phyloP scores from a whole-genome alignment of 1,139 yeast species.

The Groenewaldozyma auringiensis region DNA sequence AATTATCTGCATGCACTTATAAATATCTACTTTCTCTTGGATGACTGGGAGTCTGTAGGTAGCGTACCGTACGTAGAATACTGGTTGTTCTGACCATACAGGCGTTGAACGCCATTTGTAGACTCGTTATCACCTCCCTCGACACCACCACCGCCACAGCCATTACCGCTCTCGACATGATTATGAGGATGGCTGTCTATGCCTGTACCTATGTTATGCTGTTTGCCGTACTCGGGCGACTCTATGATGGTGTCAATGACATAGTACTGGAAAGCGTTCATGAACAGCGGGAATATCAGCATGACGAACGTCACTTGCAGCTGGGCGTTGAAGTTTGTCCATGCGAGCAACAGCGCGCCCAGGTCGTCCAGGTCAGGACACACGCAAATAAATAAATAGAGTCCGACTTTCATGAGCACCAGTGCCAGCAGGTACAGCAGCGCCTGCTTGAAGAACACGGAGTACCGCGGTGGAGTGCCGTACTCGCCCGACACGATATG shows the following conservation, averaged over 20 bases:
- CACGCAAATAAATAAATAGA: slow-evolving; percentile 44
- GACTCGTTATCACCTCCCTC: not conserved
- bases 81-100: not conserved
- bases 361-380: slow-evolving; percentile 48
- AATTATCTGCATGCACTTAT: too few relatives aligned
- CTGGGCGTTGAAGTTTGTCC: slow-evolving; percentile 76
- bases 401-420: slow-evolving; percentile 46
- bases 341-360: slow-evolving; percentile 57
- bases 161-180: too few relatives aligned
- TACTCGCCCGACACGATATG: slow-evolving; percentile 81
- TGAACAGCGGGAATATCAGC: slow-evolving; percentile 46
- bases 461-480: slow-evolving; percentile 59
- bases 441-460: slow-evolving; percentile 69
- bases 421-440: slow-evolving; percentile 55
- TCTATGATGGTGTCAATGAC: slow-evolving; percentile 84
- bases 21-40: too few relatives aligned
- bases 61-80: not conserved
- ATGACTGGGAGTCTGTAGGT: not conserved
- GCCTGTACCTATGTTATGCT: slow-evolving; percentile 7
- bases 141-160: not conserved
- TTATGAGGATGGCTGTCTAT: not conserved
- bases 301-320: slow-evolving; percentile 80
- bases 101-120: not conserved
- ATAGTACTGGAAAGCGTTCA: slow-evolving; percentile 83
- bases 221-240: slow-evolving; percentile 35